Evolutionary conservation across 2,329 filamentous ascomycete species (phyloP), one percentile per base, ranked within the genome.

Genomic region (Talaromyces sp.): DNA sequence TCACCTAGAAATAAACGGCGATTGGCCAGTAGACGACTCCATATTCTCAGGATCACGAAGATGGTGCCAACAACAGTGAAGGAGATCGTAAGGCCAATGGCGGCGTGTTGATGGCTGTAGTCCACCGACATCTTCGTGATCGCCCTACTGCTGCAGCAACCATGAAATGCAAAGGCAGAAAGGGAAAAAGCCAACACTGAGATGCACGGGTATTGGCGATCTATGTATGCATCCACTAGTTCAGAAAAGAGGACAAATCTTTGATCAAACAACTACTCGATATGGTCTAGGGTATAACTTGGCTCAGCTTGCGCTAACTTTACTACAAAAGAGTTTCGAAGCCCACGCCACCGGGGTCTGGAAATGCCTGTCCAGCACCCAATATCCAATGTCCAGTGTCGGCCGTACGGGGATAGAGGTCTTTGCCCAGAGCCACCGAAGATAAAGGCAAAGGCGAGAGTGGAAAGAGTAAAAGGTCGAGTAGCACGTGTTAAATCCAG

Each of bases 21-120:
- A 57, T 63, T 50, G 31, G 63, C 66, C 40, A 70, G 41, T 19
- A 53, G 54, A 21, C 67, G 63, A 61, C 67, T 64, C 67, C 66
- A 69, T 28, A 66, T 28, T 22, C 67, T 61, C 36, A 70, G 50
- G 10, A 66, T 9, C 28, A 69, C 60, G 13, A 65, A 57, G 56
- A 70, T 60, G 0, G 63, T 65, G 11, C 64, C 63, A 0, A 69
- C 33, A 36, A 64, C 56, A 1, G 66, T 60, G 41, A 68, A 69
- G 5, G 64, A 63, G 35, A 66, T 58, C 8, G 66, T 57, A 13
- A 70, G 43, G 4, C 62, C 67, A 33, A 70, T 58, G 10, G 65
- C 67, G 2, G 39, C 46, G 17, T 62, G 62, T 51, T 70, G 67
- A 5, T 64, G 60, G 57, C 60, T 59, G 41, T 65, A 60, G 43